phyloP scores from a whole-genome alignment of 192 early-diverging fungal species.

The Spinellus fusiger region DNA sequence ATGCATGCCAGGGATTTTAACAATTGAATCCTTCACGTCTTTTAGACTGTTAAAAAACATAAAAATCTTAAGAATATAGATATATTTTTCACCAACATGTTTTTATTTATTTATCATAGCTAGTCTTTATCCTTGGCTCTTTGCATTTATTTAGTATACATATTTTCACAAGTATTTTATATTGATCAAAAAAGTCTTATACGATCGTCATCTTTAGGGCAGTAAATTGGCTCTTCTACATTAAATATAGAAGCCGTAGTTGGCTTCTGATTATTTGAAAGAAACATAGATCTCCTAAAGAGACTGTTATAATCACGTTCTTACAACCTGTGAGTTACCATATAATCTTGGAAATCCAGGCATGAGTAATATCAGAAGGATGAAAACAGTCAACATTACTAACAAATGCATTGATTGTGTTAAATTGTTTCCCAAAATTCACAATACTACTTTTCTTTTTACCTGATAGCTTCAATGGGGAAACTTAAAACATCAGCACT shows the following conservation, averaged over 20 bases:
- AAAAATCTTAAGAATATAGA: no score
- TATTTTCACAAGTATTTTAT: no score
- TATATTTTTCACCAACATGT: no score
- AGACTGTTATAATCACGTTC: not conserved
- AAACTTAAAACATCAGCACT: conserved; percentile 31
- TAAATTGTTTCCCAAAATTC: not conserved
- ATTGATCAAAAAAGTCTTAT: not conserved
- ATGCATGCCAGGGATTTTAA: no score
- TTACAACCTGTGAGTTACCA: conserved; percentile 9
- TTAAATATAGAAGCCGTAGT: not conserved
- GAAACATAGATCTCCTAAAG: conserved; percentile 3
- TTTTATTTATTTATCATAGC: no score
- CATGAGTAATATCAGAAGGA: conserved; percentile 33
- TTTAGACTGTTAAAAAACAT: no score
- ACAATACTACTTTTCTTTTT: conserved; percentile 1
- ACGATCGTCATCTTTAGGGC: conserved; percentile 18
- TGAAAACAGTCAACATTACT: conserved; percentile 58
- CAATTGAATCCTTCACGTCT: no score
- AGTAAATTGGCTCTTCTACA: conserved; percentile 11
- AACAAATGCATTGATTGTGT: not conserved
- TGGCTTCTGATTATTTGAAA: not conserved
- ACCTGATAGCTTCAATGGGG: conserved; percentile 35
- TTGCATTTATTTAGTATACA: no score
- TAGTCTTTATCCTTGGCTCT: no score
- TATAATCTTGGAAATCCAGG: conserved; percentile 25